These are phyloP conservation scores for Cladorrhinum sp. DNA, from an alignment of 2,329 filamentous ascomycete genomes.

Conservation along the genomic window DNA sequence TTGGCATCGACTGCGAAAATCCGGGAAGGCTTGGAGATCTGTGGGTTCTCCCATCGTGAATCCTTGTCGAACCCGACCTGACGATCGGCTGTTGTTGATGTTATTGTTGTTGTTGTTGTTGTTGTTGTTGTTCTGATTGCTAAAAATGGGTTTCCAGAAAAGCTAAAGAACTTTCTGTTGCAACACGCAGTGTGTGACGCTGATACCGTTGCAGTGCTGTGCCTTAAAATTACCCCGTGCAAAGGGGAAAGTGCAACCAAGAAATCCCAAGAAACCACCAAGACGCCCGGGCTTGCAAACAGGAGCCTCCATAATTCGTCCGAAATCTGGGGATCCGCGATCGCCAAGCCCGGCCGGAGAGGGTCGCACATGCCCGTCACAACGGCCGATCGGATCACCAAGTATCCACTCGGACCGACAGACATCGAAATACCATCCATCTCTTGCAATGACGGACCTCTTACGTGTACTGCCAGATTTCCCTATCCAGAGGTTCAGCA, in stretches of 20 bases:
- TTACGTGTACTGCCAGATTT: conserved; percentile 79
- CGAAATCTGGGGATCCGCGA: neutral
- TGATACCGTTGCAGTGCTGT: neutral
- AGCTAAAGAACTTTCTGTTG: no score
- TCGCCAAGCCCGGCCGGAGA: neutral
- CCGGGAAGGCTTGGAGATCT: neutral
- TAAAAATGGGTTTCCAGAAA: no score
- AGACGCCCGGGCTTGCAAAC: no score
- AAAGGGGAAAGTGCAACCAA: neutral
- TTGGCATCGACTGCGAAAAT: neutral
- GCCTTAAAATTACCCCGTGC: neutral
- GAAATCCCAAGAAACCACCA: neutral
- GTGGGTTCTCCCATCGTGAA: neutral
- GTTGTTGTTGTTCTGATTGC: no score
- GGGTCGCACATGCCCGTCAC: neutral
- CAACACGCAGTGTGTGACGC: neutral
- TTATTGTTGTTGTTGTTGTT: no score
- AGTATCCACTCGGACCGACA: neutral
- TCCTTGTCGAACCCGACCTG: no score
- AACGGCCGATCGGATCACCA: neutral
- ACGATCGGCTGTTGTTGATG: no score
- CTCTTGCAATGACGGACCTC: conserved; percentile 72
- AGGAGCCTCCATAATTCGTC: no score
- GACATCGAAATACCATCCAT: neutral
- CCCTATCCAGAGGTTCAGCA: conserved; percentile 64